Conservation (phyloP, 148 eudicot species). For the Amaranthus palmeri region DNA sequence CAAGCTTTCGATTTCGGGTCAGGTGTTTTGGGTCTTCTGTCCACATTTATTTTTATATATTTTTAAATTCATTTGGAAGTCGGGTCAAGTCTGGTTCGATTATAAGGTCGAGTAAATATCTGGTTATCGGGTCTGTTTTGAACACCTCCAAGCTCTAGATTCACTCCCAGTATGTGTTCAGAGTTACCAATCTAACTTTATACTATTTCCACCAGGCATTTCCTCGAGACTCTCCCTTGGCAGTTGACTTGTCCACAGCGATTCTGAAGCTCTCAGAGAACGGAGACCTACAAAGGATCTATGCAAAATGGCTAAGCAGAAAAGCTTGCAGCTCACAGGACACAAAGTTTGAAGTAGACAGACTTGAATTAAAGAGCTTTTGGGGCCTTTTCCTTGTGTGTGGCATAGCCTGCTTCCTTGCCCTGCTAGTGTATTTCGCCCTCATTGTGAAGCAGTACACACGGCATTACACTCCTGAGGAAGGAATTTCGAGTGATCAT, state of each 20-base stretch:
- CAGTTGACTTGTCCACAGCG: conserved; percentile 68
- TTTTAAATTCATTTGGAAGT: no score
- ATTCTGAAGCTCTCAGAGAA: conserved; percentile 59
- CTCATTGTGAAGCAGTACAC: conserved; percentile 37
- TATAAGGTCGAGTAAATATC: no score
- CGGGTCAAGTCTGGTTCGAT: no score
- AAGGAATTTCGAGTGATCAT: neutral
- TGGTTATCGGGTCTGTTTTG: no score
- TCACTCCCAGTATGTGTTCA: neutral
- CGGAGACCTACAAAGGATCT: conserved; percentile 72
- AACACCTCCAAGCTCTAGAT: neutral
- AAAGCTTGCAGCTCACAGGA: conserved; percentile 65
- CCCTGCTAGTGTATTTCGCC: conserved; percentile 44
- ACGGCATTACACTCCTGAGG: conserved; percentile 30
- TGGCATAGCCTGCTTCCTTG: conserved; percentile 52
- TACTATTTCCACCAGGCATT: conserved; percentile 50
- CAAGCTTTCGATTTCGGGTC: no score
- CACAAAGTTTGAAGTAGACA: conserved; percentile 41
- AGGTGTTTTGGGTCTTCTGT: no score
- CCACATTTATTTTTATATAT: no score
- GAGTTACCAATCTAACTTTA: neutral
- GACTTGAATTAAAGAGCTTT: conserved; percentile 58
- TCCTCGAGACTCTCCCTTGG: conserved; percentile 71
- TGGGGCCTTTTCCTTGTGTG: conserved; percentile 79
- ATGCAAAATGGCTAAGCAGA: conserved; percentile 68